These are phyloP conservation scores for Podila minutissima DNA, from an alignment of 192 early-diverging fungal species.

Conservation along the genomic window DNA sequence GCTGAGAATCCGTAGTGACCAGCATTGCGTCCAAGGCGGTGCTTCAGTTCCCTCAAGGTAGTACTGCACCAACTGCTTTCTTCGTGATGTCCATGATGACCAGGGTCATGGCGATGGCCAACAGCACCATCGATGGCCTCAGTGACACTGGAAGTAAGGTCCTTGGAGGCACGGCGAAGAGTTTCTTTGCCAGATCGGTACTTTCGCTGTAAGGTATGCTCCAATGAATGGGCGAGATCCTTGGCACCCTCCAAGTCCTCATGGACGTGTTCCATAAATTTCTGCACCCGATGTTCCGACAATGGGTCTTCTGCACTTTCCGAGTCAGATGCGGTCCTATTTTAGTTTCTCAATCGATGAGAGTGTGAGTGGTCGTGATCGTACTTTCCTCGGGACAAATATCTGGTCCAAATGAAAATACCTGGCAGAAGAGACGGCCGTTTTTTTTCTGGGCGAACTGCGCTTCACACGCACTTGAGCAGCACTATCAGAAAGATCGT, in stretches of 20 bases:
- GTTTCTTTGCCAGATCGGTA: conserved; percentile 5
- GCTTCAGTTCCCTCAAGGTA: not conserved
- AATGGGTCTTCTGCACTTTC: conserved; percentile 14
- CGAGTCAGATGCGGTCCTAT: conserved; percentile 2
- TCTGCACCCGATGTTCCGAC: conserved; percentile 6
- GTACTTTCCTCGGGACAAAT: not conserved
- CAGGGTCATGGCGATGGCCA: conserved; percentile 1
- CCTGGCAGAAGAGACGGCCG: not conserved
- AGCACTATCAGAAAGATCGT: not conserved
- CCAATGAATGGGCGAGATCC: conserved; percentile 4
- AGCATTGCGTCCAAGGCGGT: not conserved
- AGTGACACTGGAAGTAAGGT: not conserved
- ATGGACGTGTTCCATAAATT: conserved; percentile 17
- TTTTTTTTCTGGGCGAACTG: not conserved
- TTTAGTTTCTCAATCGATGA: not conserved
- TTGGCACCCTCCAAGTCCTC: conserved; percentile 8
- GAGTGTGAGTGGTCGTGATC: not conserved
- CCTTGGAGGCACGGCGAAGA: not conserved
- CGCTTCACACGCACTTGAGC: not conserved
- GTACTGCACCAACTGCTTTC: not conserved
- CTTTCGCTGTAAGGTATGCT: conserved; percentile 14
- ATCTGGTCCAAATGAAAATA: not conserved
- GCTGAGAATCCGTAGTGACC: not conserved
- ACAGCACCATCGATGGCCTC: not conserved
- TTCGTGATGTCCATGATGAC: not conserved